Percentiles rank a stretch among this genome's conserved stretches.
Conservation (phyloP, 345 rosid genomes). For the Salix viminalis region DNA sequence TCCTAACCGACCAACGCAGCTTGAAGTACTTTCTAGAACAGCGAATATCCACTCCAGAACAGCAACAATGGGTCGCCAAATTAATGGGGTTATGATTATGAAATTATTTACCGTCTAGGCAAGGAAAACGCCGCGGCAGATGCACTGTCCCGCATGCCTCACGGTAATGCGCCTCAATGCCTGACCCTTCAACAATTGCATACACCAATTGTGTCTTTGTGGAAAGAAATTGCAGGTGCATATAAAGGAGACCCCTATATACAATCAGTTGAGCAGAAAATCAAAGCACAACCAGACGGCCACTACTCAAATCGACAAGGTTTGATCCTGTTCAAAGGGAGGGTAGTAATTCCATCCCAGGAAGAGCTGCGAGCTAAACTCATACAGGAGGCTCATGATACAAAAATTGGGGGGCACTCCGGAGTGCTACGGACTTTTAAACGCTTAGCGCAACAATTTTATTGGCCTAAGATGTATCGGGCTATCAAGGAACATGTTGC, state of each 20-base stretch:
- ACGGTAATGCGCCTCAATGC: no score
- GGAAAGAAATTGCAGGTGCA: fast-evolving
- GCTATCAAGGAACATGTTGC: not conserved
- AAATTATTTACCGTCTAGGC: no score
- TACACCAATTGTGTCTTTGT: fast-evolving
- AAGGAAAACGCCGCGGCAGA: fast-evolving
- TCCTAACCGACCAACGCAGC: not conserved
- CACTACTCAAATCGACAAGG: no score
- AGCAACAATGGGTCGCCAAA: not conserved
- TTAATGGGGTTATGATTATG: not conserved
- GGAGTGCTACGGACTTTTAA: not conserved
- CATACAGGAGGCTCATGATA: fast-evolving
- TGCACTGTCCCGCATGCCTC: fast-evolving
- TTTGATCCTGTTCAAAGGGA: not conserved
- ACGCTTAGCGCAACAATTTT: no score
- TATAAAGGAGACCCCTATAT: no score
- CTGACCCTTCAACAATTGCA: fast-evolving
- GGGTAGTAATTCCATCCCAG: not conserved
- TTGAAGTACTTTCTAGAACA: not conserved
- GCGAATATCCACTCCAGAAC: not conserved
- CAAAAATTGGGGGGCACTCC: not conserved
- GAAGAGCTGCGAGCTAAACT: fast-evolving
- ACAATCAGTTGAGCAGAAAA: no score
- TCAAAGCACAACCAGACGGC: no score
- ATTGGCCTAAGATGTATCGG: not conserved